A percentile compares a stretch with the other conserved stretches of the same genome.
Conservation (phyloP, 208 protist species). For the Trypanosoma cruzi region DNA sequence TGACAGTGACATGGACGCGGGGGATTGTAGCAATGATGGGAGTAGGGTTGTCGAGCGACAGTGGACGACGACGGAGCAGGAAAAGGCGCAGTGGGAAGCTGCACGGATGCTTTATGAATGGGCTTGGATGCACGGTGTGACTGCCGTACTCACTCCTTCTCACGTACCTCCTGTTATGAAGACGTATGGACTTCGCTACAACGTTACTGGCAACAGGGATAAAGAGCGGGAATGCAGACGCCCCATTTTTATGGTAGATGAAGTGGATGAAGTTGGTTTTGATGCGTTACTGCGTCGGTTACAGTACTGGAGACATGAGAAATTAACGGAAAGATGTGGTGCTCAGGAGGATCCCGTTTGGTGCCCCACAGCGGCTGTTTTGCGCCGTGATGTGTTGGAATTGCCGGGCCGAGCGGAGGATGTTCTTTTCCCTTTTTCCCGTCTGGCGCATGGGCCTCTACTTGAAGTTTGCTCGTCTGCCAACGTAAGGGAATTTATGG, state of each 20-base stretch:
- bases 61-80: slow-evolving; percentile 21
- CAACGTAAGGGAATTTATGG: background rate
- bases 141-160: slow-evolving; percentile 57
- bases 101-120: slow-evolving; percentile 48
- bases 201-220: background rate
- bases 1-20: background rate
- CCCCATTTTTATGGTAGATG: slow-evolving; percentile 27
- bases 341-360: background rate
- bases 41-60: slow-evolving; percentile 1
- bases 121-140: slow-evolving; percentile 38
- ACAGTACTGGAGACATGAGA: slow-evolving; percentile 12
- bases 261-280: slow-evolving; percentile 22
- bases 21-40: slow-evolving; percentile 9
- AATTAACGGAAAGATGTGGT: background rate
- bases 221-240: background rate
- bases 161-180: slow-evolving; percentile 44
- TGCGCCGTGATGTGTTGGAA: slow-evolving; percentile 21
- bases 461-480: background rate
- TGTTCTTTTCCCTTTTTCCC: slow-evolving; percentile 5
- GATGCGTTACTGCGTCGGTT: slow-evolving; percentile 20
- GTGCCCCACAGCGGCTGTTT: slow-evolving; percentile 17
- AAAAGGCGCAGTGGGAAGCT: slow-evolving; percentile 30
- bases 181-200: slow-evolving; percentile 36
- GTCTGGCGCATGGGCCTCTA: slow-evolving; percentile 2
- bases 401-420: slow-evolving; percentile 5